These are phyloP conservation scores for Eutrema yunnanense DNA, from an alignment of 345 rosid species.

Conservation along the genomic window DNA sequence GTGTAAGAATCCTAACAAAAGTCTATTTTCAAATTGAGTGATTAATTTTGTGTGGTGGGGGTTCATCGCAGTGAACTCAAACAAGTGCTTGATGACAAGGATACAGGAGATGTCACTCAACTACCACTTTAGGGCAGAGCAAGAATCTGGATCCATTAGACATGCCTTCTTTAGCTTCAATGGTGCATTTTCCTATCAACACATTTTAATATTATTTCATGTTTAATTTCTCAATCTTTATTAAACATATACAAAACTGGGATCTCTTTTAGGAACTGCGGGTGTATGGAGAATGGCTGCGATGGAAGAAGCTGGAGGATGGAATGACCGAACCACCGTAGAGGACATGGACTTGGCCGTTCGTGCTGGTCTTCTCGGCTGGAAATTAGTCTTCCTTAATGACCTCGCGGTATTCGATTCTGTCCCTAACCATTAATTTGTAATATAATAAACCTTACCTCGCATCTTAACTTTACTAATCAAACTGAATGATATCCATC, in stretches of 20 bases:
- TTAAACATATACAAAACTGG: background rate
- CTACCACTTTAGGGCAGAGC: slow-evolving; percentile 34
- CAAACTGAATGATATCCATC: background rate
- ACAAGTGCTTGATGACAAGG: slow-evolving; percentile 34
- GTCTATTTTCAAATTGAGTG: background rate
- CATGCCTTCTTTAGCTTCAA: slow-evolving; percentile 33
- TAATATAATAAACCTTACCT: background rate
- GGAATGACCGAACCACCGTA: slow-evolving; percentile 95
- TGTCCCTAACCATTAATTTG: background rate
- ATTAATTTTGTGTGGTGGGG: background rate
- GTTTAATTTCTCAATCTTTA: background rate
- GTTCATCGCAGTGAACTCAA: slow-evolving; percentile 22
- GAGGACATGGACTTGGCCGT: slow-evolving; percentile 99
- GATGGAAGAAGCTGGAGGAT: slow-evolving; percentile 95
- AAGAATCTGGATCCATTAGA: slow-evolving; percentile 29
- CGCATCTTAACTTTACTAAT: background rate
- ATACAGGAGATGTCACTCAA: slow-evolving; percentile 33
- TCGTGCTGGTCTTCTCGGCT: slow-evolving; percentile 85
- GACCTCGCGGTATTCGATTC: slow-evolving; percentile 62
- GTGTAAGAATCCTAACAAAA: background rate
- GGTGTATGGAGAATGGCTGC: slow-evolving; percentile 96
- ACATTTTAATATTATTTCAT: background rate
- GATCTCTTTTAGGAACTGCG: slow-evolving; percentile 62
- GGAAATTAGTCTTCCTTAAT: slow-evolving; percentile 90
- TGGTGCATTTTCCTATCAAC: slow-evolving; percentile 4